These are phyloP conservation scores for Leccinum griseonigrum DNA, from an alignment of 1,284 basidiomycete genomes.

Conservation along the genomic window DNA sequence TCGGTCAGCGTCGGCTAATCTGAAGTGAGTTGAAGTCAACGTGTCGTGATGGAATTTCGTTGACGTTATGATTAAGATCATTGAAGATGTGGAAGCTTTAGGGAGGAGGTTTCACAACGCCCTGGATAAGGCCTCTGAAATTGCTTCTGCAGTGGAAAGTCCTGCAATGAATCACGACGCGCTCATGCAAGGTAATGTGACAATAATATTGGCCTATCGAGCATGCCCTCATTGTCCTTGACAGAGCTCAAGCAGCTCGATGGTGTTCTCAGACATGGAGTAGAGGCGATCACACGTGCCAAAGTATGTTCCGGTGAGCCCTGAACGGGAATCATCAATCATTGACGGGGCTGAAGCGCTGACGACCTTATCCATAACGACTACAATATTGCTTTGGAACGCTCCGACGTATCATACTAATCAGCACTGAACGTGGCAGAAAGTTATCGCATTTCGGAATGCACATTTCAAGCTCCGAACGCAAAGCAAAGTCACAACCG, in stretches of 20 bases:
- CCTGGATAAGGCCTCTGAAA: conserved; percentile 54
- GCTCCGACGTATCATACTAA: conserved; percentile 50
- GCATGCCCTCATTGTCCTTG: conserved; percentile 3
- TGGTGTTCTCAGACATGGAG: conserved; percentile 53
- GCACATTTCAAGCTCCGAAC: too few species aligned
- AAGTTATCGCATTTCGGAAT: too few species aligned
- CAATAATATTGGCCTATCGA: neutral
- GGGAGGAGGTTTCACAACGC: conserved; percentile 55
- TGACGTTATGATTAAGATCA: too few species aligned
- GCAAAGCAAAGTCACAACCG: too few species aligned
- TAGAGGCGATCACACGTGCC: conserved; percentile 52
- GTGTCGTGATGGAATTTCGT: neutral
- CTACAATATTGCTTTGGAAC: conserved; percentile 57
- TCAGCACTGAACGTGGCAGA: conserved; percentile 69
- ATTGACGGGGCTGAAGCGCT: neutral
- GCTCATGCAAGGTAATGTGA: conserved; percentile 52
- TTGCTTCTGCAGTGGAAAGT: conserved; percentile 53
- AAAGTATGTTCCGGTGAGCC: conserved; percentile 47
- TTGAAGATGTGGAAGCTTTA: conserved; percentile 59
- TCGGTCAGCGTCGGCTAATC: conserved; percentile 46
- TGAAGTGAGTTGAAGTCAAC: conserved; percentile 41
- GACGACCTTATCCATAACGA: conserved; percentile 54
- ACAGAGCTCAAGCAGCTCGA: conserved; percentile 67
- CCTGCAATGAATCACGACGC: conserved; percentile 50
- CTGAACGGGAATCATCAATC: neutral